Evolutionary conservation across 2,329 filamentous ascomycete genomes (phyloP).

Genomic region (Colletotrichum abscissum): DNA sequence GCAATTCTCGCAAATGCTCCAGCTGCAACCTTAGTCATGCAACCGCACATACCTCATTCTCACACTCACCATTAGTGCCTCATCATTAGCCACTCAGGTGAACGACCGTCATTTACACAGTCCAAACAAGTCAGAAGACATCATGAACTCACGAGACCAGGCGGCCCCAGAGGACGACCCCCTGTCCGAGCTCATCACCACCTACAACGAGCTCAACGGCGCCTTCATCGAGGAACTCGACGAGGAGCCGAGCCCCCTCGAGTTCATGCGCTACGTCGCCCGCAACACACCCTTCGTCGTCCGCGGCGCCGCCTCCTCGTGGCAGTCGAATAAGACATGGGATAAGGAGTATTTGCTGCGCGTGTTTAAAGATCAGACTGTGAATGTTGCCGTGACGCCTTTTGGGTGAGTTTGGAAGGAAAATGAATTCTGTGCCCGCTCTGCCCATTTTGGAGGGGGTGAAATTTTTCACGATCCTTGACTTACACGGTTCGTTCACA

Average conservation of each 20-base stretch:
- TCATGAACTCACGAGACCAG: slow-evolving; percentile 4
- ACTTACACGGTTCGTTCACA: slow-evolving; percentile 7
- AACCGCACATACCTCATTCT: neutral
- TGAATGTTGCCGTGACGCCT: slow-evolving; percentile 85
- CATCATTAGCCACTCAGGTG: neutral
- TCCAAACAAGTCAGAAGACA: neutral
- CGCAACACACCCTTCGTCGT: slow-evolving; percentile 81
- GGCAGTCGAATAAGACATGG: slow-evolving; percentile 74
- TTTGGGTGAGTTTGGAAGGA: slow-evolving; percentile 61
- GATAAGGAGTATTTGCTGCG: slow-evolving; percentile 67
- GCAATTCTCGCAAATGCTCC: neutral
- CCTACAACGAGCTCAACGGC: slow-evolving; percentile 80
- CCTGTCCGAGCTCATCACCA: slow-evolving; percentile 68
- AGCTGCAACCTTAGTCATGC: slow-evolving; percentile 11
- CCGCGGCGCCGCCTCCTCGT: slow-evolving; percentile 69
- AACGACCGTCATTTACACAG: neutral
- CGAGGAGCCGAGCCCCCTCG: slow-evolving; percentile 76
- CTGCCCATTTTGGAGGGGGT: neutral
- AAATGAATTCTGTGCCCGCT: too few relatives aligned
- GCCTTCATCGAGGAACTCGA: slow-evolving; percentile 68
- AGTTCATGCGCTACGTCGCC: slow-evolving; percentile 83
- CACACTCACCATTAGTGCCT: neutral
- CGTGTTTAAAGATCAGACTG: slow-evolving; percentile 64
- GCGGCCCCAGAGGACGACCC: slow-evolving; percentile 51
- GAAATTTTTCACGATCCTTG: neutral